Base-by-base conservation (phyloP, 805 yeast species). In the Starmerella bombicola region DNA sequence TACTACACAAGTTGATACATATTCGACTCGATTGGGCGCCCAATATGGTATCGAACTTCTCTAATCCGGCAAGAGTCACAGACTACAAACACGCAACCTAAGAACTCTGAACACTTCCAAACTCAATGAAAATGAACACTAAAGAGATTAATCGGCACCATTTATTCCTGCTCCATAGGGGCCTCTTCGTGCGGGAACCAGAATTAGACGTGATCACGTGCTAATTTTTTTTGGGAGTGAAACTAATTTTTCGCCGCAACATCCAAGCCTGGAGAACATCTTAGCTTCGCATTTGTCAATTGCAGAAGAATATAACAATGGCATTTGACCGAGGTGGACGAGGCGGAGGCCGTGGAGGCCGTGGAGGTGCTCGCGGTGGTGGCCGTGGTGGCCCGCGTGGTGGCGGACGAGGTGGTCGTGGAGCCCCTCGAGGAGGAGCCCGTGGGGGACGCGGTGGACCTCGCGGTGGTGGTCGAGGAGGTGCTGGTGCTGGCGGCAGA, bases 291-390 rank as follows among this genome's bases (percentile, higher is more conserved):
- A 8, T 32, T 20, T 13, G 35, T 17, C 30, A 30, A 21, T 5
- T 32, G 9, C 4, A 38, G 5, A 38, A 18, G 6, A 38, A 9
- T 7, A 16, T 5, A 24, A 13, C 33, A 68, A 82, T 83, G 93
- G 83, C 88, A 61, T 78, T 78, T 61, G 73, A 71, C 40, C 60
- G 70, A 40, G 65, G 71, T 49, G 70, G 70, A 37, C 70, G 81
- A 66, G 79, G 73, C 33, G 62, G 60, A 23, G 59, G 64, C 44
- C 63, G 67, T 34, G 69, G 74, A 48, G 59, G 22, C 24, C 29
- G 35, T 17, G 39, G 55, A 19, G 60, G 66, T 42, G 53, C 71
- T 47, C 73, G 80, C 50, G 78, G 79, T 37, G 55, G 62, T 43
- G 58, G 70, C 42, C 67, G 67, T 36, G 74, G 82, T 30, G 74